A percentile compares a stretch with the other conserved stretches of the same genome.
phyloP scores from a whole-genome alignment of 257 asterid species.

The Thymus mandschuricus region DNA sequence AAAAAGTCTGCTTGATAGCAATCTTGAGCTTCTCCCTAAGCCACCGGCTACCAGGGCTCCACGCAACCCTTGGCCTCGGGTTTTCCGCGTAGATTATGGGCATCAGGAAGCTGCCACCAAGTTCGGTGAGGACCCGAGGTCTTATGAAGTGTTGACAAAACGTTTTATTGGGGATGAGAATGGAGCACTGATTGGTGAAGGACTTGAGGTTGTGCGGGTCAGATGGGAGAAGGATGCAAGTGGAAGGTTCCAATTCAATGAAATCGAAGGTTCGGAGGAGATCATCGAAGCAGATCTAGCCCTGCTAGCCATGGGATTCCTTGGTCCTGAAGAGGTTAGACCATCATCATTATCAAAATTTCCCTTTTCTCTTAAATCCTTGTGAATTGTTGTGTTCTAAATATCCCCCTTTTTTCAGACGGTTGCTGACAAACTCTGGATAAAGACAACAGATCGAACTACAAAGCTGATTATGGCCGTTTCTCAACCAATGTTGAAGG shows the following conservation, averaged over 20 bases:
- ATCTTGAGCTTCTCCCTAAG: slow-evolving; percentile 93
- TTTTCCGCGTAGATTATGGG: slow-evolving; percentile 94
- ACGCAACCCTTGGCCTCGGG: slow-evolving; percentile 96
- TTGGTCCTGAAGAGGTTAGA: slow-evolving; percentile 96
- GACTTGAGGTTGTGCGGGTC: slow-evolving; percentile 78
- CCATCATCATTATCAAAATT: neutral
- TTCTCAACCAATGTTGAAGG: slow-evolving; percentile 87
- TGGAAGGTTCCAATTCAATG: slow-evolving; percentile 88
- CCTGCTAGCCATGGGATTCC: slow-evolving; percentile 97
- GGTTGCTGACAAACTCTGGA: slow-evolving; percentile 80
- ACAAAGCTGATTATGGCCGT: slow-evolving; percentile 89
- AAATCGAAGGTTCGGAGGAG: slow-evolving; percentile 96
- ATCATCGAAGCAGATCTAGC: slow-evolving; percentile 84
- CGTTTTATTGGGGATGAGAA: slow-evolving; percentile 83
- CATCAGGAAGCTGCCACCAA: slow-evolving; percentile 93
- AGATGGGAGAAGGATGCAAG: slow-evolving; percentile 90
- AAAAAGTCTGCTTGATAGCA: too few relatives aligned
- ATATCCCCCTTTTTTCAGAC: slow-evolving; percentile 49
- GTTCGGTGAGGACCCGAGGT: slow-evolving; percentile 95
- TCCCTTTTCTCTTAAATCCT: neutral
- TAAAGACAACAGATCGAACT: slow-evolving; percentile 77
- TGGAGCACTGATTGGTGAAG: slow-evolving; percentile 79
- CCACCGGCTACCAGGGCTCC: slow-evolving; percentile 95
- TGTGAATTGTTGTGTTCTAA: neutral
- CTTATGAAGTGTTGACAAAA: slow-evolving; percentile 94